Percentiles rank a stretch among this genome's conserved stretches.
Evolutionary conservation across 2,329 filamentous ascomycete species (phyloP).

Genomic region (Drechslerella dactyloides): DNA sequence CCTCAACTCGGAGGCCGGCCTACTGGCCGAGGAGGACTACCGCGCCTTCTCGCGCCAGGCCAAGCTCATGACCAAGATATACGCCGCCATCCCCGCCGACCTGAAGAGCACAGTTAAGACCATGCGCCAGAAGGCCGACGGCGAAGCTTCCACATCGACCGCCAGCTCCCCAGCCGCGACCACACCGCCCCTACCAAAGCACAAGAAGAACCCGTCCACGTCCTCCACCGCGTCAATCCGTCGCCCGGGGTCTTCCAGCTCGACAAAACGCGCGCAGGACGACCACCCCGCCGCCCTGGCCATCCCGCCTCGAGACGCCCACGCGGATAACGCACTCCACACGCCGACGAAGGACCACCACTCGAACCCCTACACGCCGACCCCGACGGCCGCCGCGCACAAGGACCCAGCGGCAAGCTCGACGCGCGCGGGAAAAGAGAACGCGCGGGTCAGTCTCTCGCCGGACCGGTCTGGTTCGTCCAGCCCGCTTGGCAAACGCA

Average conservation of each 20-base stretch:
- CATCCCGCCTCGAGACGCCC: constrained; percentile 23
- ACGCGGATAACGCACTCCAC: constrained; percentile 35
- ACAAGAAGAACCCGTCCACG: constrained; percentile 38
- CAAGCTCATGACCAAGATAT: constrained; percentile 54
- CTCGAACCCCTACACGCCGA: constrained; percentile 35
- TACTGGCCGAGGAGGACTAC: constrained; percentile 53
- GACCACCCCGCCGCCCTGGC: constrained; percentile 21
- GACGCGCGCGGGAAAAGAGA: constrained; percentile 30
- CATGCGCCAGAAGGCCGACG: constrained; percentile 53
- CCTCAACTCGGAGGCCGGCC: constrained; percentile 54
- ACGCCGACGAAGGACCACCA: constrained; percentile 45
- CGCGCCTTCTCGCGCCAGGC: constrained; percentile 53
- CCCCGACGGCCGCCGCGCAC: constrained; percentile 8
- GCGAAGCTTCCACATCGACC: constrained; percentile 13
- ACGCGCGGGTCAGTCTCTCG: constrained; percentile 16
- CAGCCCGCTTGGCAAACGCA: constrained; percentile 49
- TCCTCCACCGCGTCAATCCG: constrained; percentile 19
- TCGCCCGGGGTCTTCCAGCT: constrained; percentile 30
- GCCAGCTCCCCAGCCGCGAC: background rate
- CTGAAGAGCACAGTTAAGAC: constrained; percentile 52
- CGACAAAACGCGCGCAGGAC: constrained; percentile 20
- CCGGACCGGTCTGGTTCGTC: constrained; percentile 43
- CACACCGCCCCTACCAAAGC: constrained; percentile 32
- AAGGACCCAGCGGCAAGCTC: constrained; percentile 30
- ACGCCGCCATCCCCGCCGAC: constrained; percentile 52